A percentile compares a stretch with the other conserved stretches of the same genome.
Evolutionary conservation across 257 asterid species (phyloP).

Genomic region (Lycium barbarum): DNA sequence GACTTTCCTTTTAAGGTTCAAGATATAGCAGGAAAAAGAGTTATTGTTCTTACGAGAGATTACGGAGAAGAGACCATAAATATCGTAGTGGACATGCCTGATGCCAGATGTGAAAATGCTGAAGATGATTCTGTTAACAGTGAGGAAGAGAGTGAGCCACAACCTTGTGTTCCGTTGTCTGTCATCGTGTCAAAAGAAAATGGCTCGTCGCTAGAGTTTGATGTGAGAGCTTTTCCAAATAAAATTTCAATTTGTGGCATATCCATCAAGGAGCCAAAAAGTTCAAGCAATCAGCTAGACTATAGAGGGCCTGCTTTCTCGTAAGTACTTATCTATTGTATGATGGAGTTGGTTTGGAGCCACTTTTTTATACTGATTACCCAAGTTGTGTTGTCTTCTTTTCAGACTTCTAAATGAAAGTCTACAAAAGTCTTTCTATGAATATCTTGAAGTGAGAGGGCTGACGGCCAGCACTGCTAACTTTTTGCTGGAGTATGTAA

Average conservation of each 20-base stretch:
- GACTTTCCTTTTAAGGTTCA: slow-evolving; percentile 65
- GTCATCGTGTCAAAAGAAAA: slow-evolving; percentile 35
- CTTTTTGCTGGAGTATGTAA: slow-evolving; percentile 38
- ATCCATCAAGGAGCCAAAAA: neutral
- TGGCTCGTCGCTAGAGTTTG: slow-evolving; percentile 32
- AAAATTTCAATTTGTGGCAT: slow-evolving; percentile 28
- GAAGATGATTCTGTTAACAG: neutral
- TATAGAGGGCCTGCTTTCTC: slow-evolving; percentile 26
- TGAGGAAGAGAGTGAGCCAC: slow-evolving; percentile 14
- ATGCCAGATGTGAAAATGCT: slow-evolving; percentile 28
- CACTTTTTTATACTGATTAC: neutral
- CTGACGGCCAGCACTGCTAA: slow-evolving; percentile 33
- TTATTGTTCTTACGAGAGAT: slow-evolving; percentile 53
- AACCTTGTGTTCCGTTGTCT: slow-evolving; percentile 31
- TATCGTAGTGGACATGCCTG: slow-evolving; percentile 68
- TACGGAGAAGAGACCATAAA: slow-evolving; percentile 57
- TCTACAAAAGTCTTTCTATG: slow-evolving; percentile 25
- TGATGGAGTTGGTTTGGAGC: slow-evolving; percentile 3
- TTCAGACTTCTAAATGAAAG: slow-evolving; percentile 15
- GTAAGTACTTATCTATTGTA: slow-evolving; percentile 12
- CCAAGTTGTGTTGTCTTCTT: neutral
- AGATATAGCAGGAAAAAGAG: slow-evolving; percentile 62
- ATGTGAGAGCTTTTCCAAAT: slow-evolving; percentile 34
- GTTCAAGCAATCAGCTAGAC: neutral
- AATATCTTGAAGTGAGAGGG: slow-evolving; percentile 42